phyloP scores from a whole-genome alignment of 1,284 basidiomycete species.

The Apiotrichum montevideense region DNA sequence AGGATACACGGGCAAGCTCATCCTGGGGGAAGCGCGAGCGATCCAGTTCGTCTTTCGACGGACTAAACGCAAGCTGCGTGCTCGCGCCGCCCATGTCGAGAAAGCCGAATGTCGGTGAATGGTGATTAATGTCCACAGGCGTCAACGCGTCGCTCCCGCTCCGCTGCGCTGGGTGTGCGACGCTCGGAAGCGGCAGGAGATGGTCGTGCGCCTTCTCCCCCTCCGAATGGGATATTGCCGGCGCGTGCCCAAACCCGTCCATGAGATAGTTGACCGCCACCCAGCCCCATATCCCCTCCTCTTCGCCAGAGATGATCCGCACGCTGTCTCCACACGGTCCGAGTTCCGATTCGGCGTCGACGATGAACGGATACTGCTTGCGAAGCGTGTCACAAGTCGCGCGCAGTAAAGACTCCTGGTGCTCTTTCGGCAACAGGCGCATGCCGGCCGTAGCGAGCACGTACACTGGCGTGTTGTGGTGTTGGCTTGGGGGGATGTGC shows the following conservation, averaged over 20 bases:
- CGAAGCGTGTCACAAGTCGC: slow-evolving; percentile 72
- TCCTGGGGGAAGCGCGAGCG: slow-evolving; percentile 49
- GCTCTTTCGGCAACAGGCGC: slow-evolving; percentile 69
- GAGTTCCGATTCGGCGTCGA: slow-evolving; percentile 51
- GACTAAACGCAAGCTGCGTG: slow-evolving; percentile 92
- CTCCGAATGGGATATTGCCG: slow-evolving; percentile 12
- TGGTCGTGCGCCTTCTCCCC: slow-evolving; percentile 26
- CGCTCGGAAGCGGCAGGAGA: slow-evolving; percentile 34
- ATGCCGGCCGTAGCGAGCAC: slow-evolving; percentile 95
- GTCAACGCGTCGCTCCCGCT: slow-evolving; percentile 27
- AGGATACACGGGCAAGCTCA: slow-evolving; percentile 69
- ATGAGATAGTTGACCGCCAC: slow-evolving; percentile 98
- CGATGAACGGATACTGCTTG: slow-evolving; percentile 54
- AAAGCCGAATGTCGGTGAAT: slow-evolving; percentile 84
- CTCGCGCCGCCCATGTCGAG: slow-evolving; percentile 99
- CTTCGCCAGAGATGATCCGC: slow-evolving; percentile 92
- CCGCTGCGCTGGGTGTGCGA: slow-evolving; percentile 29
- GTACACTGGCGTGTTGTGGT: slow-evolving; percentile 80
- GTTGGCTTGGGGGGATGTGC: slow-evolving; percentile 77
- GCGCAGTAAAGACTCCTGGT: slow-evolving; percentile 66
- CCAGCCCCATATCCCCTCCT: slow-evolving; percentile 98
- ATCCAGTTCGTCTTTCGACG: slow-evolving; percentile 54
- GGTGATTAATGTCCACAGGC: slow-evolving; percentile 44
- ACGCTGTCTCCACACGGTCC: slow-evolving; percentile 85
- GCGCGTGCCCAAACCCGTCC: slow-evolving; percentile 76